Evolutionary conservation across 768 basidiomycete genomes (phyloP).

Genomic region (Lentinus tigrinus): DNA sequence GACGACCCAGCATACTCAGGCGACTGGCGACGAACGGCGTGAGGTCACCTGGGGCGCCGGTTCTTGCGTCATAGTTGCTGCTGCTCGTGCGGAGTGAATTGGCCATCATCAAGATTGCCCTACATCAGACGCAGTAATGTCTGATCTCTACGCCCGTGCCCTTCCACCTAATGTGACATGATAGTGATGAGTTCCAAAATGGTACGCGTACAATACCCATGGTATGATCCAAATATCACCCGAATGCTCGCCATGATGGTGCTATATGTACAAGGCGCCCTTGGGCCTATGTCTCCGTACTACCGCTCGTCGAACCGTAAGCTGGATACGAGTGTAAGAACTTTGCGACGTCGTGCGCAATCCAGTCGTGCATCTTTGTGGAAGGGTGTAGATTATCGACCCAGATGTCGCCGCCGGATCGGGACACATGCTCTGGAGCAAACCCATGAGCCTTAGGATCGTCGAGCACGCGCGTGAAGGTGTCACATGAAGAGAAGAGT

Average conservation of each 20-base stretch:
- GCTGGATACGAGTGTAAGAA: conserved; percentile 26
- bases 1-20: background rate
- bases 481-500: conserved; percentile 46
- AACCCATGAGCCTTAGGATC: conserved; percentile 44
- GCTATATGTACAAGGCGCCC: too few species aligned
- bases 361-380: conserved; percentile 45
- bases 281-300: too few species aligned
- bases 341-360: conserved; percentile 43
- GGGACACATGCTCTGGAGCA: conserved; percentile 28
- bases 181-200: too few species aligned
- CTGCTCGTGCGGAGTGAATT: too few species aligned
- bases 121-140: too few species aligned
- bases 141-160: too few species aligned
- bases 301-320: background rate
- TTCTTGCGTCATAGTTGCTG: too few species aligned
- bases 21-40: background rate
- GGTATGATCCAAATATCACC: background rate
- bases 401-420: conserved; percentile 45
- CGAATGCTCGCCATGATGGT: background rate
- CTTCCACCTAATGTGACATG: too few species aligned
- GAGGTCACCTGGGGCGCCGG: too few species aligned
- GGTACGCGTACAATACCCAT: too few species aligned
- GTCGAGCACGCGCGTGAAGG: conserved; percentile 48
- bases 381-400: conserved; percentile 54
- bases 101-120: too few species aligned